A percentile compares a stretch with the other conserved stretches of the same genome.
These are phyloP conservation scores for Ophiosphaerella narmari DNA, from an alignment of 2,329 filamentous ascomycete species.

Conservation along the genomic window DNA sequence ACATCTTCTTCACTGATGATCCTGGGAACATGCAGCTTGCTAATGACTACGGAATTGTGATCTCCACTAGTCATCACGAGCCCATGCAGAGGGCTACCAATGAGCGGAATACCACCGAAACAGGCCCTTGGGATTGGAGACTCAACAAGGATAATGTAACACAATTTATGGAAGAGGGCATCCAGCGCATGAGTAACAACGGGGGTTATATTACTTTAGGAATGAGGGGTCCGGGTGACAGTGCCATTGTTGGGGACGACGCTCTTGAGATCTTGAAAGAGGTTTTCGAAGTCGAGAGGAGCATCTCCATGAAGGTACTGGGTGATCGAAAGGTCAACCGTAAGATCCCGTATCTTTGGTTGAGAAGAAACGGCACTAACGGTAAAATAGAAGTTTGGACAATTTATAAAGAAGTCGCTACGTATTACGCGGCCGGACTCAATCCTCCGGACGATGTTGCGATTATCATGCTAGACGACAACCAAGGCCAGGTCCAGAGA, in stretches of 20 bases:
- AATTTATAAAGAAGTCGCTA: conserved; percentile 24
- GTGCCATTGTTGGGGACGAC: conserved; percentile 6
- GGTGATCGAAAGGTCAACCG: conserved; percentile 13
- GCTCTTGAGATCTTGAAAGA: conserved; percentile 13
- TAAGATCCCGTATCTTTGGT: neutral
- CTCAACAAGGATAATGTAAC: conserved; percentile 14
- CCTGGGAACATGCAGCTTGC: conserved; percentile 22
- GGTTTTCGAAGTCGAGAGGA: conserved; percentile 16
- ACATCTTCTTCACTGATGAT: conserved; percentile 28
- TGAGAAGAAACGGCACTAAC: neutral
- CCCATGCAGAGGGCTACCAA: conserved; percentile 24
- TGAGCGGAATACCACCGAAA: conserved; percentile 15
- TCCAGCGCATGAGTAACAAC: conserved; percentile 3
- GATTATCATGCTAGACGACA: conserved; percentile 23
- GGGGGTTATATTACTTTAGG: conserved; percentile 16
- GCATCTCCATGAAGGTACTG: conserved; percentile 9
- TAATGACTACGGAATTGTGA: conserved; percentile 23
- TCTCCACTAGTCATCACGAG: conserved; percentile 24
- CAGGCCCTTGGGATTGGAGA: conserved; percentile 13
- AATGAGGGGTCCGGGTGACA: conserved; percentile 13
- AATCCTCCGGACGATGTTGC: conserved; percentile 21
- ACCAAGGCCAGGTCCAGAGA: conserved; percentile 21
- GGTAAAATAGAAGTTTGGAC: conserved; percentile 19
- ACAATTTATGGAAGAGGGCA: conserved; percentile 11
- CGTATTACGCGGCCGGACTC: conserved; percentile 21